Conservation (phyloP, 2,329 filamentous ascomycete species). For the Hypoxylon sp. region DNA sequence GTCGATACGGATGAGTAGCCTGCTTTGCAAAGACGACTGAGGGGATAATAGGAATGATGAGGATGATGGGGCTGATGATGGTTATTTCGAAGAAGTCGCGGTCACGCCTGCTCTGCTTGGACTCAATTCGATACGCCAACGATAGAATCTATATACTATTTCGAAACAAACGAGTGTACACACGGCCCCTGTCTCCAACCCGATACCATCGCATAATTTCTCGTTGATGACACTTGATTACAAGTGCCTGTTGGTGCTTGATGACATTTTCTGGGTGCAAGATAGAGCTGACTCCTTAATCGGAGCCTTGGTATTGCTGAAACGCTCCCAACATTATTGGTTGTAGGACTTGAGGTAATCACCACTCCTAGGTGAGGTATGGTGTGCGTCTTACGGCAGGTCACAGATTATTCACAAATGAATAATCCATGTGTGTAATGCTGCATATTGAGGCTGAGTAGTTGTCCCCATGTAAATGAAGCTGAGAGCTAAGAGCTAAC, state of each 20-base stretch:
- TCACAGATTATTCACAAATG: background rate
- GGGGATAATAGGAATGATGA: background rate
- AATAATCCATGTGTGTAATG: background rate
- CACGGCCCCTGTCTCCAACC: background rate
- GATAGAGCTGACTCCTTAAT: background rate
- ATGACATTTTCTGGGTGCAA: background rate
- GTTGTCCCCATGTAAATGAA: background rate
- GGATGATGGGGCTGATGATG: slow-evolving; percentile 7
- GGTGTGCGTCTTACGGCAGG: background rate
- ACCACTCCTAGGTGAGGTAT: background rate
- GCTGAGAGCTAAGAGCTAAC: background rate
- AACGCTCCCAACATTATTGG: background rate
- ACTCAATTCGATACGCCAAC: background rate
- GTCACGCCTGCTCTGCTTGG: slow-evolving; percentile 5
- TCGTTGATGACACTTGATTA: slow-evolving; percentile 1
- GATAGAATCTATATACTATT: slow-evolving; percentile 1
- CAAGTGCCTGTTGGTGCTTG: background rate
- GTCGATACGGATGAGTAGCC: background rate
- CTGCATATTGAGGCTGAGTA: slow-evolving; percentile 1
- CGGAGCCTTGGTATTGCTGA: background rate
- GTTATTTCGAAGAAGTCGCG: slow-evolving; percentile 11
- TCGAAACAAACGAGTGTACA: background rate
- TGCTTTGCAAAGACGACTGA: background rate
- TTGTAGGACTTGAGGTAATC: background rate
- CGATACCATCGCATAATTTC: background rate